Evolutionary conservation across 75 land plant species (phyloP), one percentile per base, ranked within the genome.

Genomic region (Adiantum capillusveneris): DNA sequence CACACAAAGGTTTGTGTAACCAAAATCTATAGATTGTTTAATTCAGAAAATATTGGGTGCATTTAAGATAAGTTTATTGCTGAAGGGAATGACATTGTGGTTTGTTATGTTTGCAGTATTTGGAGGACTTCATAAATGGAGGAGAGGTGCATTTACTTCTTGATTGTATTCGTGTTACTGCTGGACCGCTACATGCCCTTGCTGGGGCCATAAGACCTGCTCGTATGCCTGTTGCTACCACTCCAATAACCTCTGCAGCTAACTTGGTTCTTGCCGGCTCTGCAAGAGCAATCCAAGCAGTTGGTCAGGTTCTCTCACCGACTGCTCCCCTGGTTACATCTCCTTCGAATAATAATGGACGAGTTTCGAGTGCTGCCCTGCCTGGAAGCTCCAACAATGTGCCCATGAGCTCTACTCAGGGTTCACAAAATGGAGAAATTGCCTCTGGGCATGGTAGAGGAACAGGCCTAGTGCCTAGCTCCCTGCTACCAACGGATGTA

Each of bases 111-210:
- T 68, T 78, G 67, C 90, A 95, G 99, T 90, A 87, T 67, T 63
- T 95, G 43, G 97, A 95, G 79, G 99, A 95, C 67, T 95, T 84
- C 55, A 85, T 95, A 29, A 84, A 95, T 78, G 97, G 88, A 60
- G 97, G 82, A 60, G 84, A 86, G 58, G 97, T 95, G 53, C 80
- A 86, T 46, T 89, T 96, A 1, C 80, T 95, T 37, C 63, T 95
- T 72, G 97, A 90, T 64, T 84, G 98, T 63, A 90, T 95, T 58
- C 81, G 84, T 31, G 73, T 95, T 0, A 95, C 99, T 60, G 97
- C 88, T 48, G 99, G 99, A 59, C 99, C 99, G 24, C 71, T 95
- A 60, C 97, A 86, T 72, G 85, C 99, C 51, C 97, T 95, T 76
- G 81, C 86, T 49, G 90, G 83, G 53, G 99, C 99, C 25, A 84